Base-by-base conservation (phyloP, 2,329 filamentous ascomycete genomes). In the Xylariaceae sp. region DNA sequence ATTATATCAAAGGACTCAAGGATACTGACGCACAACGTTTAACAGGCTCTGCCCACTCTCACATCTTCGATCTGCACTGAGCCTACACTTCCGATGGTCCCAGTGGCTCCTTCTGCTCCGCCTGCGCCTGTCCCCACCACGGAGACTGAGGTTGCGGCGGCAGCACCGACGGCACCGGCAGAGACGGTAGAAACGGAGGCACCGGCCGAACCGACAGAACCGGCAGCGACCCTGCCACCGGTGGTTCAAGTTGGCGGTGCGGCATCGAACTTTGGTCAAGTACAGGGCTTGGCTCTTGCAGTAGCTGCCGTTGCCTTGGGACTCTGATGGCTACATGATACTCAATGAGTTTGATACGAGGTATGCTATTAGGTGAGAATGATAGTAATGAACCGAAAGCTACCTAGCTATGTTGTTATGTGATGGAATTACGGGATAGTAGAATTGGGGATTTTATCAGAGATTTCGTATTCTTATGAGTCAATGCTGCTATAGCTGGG, bases 1-100 rank as follows among this genome's bases (percentile, higher is more conserved):
- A 27, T 27, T 27, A 27, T 27, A 4, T 27, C 22, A 5, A 7
- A 7, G 18, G 14, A 4, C n/a, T 6, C n/a, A 17, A 14, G 15
- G 4, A 17, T 14, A 12, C 12, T 15, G 11, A 46, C 45, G 47
- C 46, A 42, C 10, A 39, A 30, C 44, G 3, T 14, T 10, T 3
- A 38, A 33, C 12, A 62, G 58, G 31, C 49, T 39, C 6, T 59
- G 22, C 48, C 52, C n/a, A 55, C 51, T 10, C 38, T 60, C 5
- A 60, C 56, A 17, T 62, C 60, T 5, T 57, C 59, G 5, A 45
- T 59, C 35, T 59, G 55, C 48, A 45, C 56, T 3, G 42, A 40
- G 36, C 40, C n/a, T 38, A 47, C 49, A 6, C 18, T 15, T 0
- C 52, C 56, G 2, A 49, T 53, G 43, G 49, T 54, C n/a, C 51